phyloP scores from a whole-genome alignment of 768 basidiomycete genomes.

The Plicaturopsis crispa region DNA sequence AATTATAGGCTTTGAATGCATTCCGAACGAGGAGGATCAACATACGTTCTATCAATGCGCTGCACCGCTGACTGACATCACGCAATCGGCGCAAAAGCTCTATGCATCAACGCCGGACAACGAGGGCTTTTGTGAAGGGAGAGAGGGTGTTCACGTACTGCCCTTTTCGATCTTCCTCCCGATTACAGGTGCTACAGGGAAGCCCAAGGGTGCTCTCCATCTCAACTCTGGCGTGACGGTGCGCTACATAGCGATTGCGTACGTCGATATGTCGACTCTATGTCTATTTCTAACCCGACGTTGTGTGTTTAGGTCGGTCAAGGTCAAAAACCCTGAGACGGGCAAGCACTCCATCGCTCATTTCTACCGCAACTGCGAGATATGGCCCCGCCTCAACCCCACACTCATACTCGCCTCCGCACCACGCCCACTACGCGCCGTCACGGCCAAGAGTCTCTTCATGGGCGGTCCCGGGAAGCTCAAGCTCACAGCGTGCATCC shows the following conservation, averaged over 20 bases:
- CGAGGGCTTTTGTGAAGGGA: constrained; percentile 57
- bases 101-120: constrained; percentile 38
- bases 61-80: constrained; percentile 40
- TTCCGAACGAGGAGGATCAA: constrained; percentile 45
- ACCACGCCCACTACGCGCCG: constrained; percentile 49
- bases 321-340: constrained; percentile 59
- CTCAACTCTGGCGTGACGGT: constrained; percentile 54
- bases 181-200: constrained; percentile 39
- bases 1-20: constrained; percentile 79
- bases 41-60: constrained; percentile 82
- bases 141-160: constrained; percentile 59
- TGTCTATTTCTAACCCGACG: constrained; percentile 1
- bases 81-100: constrained; percentile 34
- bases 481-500: constrained; percentile 56
- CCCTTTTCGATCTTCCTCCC: constrained; percentile 72
- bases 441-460: constrained; percentile 46
- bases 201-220: constrained; percentile 48
- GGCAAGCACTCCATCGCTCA: constrained; percentile 72
- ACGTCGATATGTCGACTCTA: constrained; percentile 27
- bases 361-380: constrained; percentile 76
- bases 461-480: constrained; percentile 62
- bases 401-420: constrained; percentile 52
- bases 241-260: constrained; percentile 79
- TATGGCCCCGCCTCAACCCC: constrained; percentile 73
- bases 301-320: constrained; percentile 47